Percentiles rank a stretch among this genome's conserved stretches.
Evolutionary conservation across 306 rosid genomes (phyloP).

Genomic region (Clitoria ternatea): DNA sequence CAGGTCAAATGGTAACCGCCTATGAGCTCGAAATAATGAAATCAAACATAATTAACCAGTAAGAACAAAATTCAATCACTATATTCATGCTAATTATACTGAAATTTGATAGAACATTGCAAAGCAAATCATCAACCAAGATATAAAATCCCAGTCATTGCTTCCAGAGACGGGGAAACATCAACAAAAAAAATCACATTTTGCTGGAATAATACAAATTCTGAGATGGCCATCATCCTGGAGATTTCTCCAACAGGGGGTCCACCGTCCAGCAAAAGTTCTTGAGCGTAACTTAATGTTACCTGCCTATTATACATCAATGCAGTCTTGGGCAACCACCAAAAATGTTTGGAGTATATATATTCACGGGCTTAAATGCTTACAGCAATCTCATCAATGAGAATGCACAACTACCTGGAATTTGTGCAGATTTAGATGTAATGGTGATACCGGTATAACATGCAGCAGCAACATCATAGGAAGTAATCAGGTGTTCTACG

Average conservation of each 20-base stretch:
- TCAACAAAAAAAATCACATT: slow-evolving; percentile 25
- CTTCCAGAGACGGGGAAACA: slow-evolving; percentile 11
- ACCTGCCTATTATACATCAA: slow-evolving; percentile 45
- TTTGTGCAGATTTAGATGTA: slow-evolving; percentile 25
- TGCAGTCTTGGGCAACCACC: slow-evolving; percentile 27
- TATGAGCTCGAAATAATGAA: not conserved
- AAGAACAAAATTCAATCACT: slow-evolving; percentile 15
- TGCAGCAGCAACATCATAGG: slow-evolving; percentile 45
- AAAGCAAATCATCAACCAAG: slow-evolving; percentile 27
- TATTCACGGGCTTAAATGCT: slow-evolving; percentile 33
- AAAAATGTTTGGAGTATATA: slow-evolving; percentile 20
- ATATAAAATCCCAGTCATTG: slow-evolving; percentile 23
- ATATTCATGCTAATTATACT: not conserved
- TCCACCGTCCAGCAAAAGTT: slow-evolving; percentile 44
- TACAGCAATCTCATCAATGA: slow-evolving; percentile 36
- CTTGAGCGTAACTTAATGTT: slow-evolving; percentile 30
- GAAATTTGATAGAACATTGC: not conserved
- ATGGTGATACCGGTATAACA: not conserved
- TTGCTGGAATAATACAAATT: slow-evolving; percentile 38
- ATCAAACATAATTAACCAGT: not conserved
- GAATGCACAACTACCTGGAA: slow-evolving; percentile 26
- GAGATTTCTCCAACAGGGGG: slow-evolving; percentile 32
- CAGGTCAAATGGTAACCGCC: not conserved
- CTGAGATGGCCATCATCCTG: slow-evolving; percentile 28
- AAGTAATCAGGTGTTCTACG: slow-evolving; percentile 94